A percentile compares a stretch with the other conserved stretches of the same genome.
Conservation (phyloP, 1,139 yeast species). For the Yamadazyma trypodendri region DNA sequence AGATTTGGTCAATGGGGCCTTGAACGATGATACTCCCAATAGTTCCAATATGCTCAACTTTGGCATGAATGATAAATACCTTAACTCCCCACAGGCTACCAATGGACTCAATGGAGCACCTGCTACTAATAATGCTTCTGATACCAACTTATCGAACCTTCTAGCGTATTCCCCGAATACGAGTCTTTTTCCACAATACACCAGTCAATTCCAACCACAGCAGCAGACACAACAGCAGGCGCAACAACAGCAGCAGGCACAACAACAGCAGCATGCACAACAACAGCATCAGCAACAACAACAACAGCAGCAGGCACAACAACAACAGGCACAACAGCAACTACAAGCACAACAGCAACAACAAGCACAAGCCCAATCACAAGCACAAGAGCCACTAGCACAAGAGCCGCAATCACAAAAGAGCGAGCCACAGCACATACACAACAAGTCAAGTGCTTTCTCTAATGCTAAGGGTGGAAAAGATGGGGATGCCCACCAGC, state of each 20-base stretch:
- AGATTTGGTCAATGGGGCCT: slow-evolving; percentile 52
- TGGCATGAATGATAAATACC: slow-evolving; percentile 16
- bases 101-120: not conserved
- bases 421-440: slow-evolving; percentile 8
- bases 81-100: slow-evolving; percentile 1
- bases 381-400: slow-evolving; percentile 7
- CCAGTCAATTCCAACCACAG: slow-evolving; percentile 8
- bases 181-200: slow-evolving; percentile 20
- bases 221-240: slow-evolving; percentile 4
- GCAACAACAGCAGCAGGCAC: slow-evolving; percentile 7
- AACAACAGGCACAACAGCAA: slow-evolving; percentile 3
- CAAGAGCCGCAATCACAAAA: slow-evolving; percentile 6
- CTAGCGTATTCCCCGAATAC: slow-evolving; percentile 32
- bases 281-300: slow-evolving; percentile 8
- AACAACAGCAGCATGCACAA: slow-evolving; percentile 8
- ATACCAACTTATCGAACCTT: slow-evolving; percentile 23
- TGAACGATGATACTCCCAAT: slow-evolving; percentile 34
- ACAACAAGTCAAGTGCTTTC: not conserved
- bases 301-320: slow-evolving; percentile 6
- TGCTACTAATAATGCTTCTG: slow-evolving; percentile 1
- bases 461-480: not conserved
- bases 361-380: slow-evolving; percentile 10
- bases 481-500: slow-evolving; percentile 27
- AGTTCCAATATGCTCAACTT: slow-evolving; percentile 26
- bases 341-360: slow-evolving; percentile 8